Conservation (phyloP, 2,329 filamentous ascomycete species). For the Dothidotthia symphoricarpi region DNA sequence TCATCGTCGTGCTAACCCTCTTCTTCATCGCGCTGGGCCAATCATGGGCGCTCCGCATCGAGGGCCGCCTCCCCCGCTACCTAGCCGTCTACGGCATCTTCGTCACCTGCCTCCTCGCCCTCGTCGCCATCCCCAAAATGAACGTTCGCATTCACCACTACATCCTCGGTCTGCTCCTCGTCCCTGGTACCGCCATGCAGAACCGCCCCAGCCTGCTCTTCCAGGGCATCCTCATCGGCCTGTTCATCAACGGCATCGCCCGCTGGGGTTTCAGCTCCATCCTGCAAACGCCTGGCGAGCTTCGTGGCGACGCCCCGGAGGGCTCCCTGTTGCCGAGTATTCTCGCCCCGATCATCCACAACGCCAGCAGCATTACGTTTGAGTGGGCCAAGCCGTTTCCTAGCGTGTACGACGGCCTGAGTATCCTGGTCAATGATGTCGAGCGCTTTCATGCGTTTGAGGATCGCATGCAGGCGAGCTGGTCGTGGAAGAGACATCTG, state of each 20-base stretch:
- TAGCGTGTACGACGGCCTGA: conserved; percentile 67
- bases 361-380: conserved; percentile 63
- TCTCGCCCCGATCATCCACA: conserved; percentile 39
- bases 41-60: conserved; percentile 80
- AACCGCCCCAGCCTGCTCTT: conserved; percentile 82
- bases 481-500: conserved; percentile 60
- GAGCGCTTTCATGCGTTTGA: conserved; percentile 72
- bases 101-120: conserved; percentile 63
- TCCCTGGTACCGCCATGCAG: conserved; percentile 86
- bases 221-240: conserved; percentile 82
- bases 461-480: conserved; percentile 52
- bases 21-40: conserved; percentile 69
- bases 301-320: conserved; percentile 58
- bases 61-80: conserved; percentile 75
- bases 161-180: conserved; percentile 78
- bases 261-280: conserved; percentile 92
- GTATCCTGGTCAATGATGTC: conserved; percentile 80
- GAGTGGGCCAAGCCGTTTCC: conserved; percentile 52
- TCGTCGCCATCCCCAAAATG: conserved; percentile 71
- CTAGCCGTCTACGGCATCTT: conserved; percentile 75
- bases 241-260: conserved; percentile 92
- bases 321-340: conserved; percentile 60
- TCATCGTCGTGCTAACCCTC: conserved; percentile 72
- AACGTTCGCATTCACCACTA: conserved; percentile 93
- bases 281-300: conserved; percentile 72